These are phyloP conservation scores for Xylariaceae sp. DNA, from an alignment of 2,329 filamentous ascomycete genomes.

Conservation along the genomic window DNA sequence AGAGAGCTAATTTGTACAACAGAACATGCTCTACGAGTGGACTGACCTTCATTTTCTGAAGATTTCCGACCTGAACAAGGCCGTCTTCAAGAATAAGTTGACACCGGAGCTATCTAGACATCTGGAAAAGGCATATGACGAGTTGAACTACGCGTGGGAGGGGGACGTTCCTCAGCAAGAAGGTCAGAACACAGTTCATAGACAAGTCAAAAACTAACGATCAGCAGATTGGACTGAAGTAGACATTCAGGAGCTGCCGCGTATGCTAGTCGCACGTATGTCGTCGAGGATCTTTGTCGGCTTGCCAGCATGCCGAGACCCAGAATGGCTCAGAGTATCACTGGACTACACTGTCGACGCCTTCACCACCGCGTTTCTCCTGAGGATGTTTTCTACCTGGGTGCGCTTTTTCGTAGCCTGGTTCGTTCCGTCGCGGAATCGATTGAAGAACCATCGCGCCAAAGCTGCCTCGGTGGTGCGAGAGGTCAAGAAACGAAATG, in stretches of 20 bases:
- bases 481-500: neutral
- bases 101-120: neutral
- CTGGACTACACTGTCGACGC: neutral
- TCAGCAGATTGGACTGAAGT: neutral
- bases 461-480: neutral
- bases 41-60: neutral
- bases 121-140: neutral
- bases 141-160: neutral
- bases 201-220: neutral
- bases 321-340: neutral
- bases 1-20: neutral
- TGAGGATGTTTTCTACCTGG: neutral
- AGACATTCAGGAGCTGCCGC: neutral
- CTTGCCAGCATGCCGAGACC: neutral
- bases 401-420: neutral
- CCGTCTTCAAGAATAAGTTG: neutral
- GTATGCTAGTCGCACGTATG: neutral
- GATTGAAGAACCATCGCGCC: neutral
- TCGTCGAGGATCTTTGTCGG: neutral
- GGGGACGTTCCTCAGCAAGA: neutral
- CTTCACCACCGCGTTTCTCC: neutral
- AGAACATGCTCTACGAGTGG: constrained; percentile 1
- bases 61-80: neutral
- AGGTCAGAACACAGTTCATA: neutral
- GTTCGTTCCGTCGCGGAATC: neutral